phyloP scores from a whole-genome alignment of 805 yeast genomes.

The Komagataella pastoris region DNA sequence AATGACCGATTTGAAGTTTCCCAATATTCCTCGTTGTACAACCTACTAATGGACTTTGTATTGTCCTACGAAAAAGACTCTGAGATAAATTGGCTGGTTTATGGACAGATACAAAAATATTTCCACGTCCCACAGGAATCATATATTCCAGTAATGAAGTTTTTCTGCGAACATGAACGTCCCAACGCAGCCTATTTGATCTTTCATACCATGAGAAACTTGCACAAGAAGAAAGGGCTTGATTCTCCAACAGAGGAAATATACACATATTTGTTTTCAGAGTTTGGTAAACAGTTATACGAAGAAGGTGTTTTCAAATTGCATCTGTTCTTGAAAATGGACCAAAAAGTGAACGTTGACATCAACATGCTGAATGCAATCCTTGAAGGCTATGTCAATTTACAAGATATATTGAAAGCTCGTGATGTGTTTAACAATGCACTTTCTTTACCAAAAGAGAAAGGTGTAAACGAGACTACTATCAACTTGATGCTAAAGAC shows the following conservation, averaged over 20 bases:
- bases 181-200: constrained; percentile 51
- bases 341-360: constrained; percentile 39
- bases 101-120: constrained; percentile 39
- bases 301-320: constrained; percentile 55
- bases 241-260: constrained; percentile 40
- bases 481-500: constrained; percentile 55
- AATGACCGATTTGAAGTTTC: constrained; percentile 6
- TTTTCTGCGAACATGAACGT: constrained; percentile 37
- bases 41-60: constrained; percentile 31
- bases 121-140: constrained; percentile 45
- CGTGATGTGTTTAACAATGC: constrained; percentile 49
- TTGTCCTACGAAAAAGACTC: constrained; percentile 19
- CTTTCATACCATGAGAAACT: constrained; percentile 44
- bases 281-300: constrained; percentile 45
- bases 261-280: constrained; percentile 44
- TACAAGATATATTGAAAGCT: constrained; percentile 42
- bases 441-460: constrained; percentile 31
- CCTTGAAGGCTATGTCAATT: constrained; percentile 47
- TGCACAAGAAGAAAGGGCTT: constrained; percentile 38
- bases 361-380: constrained; percentile 45
- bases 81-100: constrained; percentile 46
- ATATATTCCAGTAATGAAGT: constrained; percentile 44
- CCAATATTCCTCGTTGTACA: constrained; percentile 22
- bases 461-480: constrained; percentile 50
- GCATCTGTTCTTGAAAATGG: constrained; percentile 53